A percentile compares a stretch with the other conserved stretches of the same genome.
Conservation (phyloP, 2,329 filamentous ascomycete species). For the Diplocarpon rosae region DNA sequence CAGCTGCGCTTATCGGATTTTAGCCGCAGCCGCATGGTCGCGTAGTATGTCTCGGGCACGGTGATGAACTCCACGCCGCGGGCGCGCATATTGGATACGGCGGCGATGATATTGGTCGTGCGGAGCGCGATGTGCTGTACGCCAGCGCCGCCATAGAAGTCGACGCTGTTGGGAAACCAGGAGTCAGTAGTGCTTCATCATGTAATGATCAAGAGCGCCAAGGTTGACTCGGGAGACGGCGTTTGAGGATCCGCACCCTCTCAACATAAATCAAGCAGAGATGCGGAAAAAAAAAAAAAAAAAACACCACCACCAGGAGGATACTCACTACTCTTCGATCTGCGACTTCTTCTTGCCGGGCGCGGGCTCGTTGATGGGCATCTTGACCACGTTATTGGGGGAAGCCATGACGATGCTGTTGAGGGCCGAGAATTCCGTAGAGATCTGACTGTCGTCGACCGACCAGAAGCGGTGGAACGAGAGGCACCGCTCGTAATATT, state of each 20-base stretch:
- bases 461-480: constrained; percentile 97
- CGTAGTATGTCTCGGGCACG: constrained; percentile 81
- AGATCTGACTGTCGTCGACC: constrained; percentile 87
- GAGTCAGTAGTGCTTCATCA: no score
- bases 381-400: constrained; percentile 79
- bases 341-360: constrained; percentile 82
- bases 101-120: constrained; percentile 66
- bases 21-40: constrained; percentile 61
- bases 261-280: no score
- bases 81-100: constrained; percentile 69
- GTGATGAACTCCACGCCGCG: constrained; percentile 87
- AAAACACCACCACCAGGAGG: no score
- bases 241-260: no score
- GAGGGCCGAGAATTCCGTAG: constrained; percentile 82
- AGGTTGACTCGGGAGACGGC: no score
- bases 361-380: constrained; percentile 97
- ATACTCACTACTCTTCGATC: constrained; percentile 65
- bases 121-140: constrained; percentile 90
- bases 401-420: constrained; percentile 86
- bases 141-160: constrained; percentile 81
- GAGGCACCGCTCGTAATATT: constrained; percentile 74
- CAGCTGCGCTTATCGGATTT: constrained; percentile 49
- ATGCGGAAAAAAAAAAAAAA: no score
- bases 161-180: constrained; percentile 34
- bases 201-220: no score